Base-by-base conservation (phyloP, 345 rosid species). In the Eucalyptus grandis region DNA sequence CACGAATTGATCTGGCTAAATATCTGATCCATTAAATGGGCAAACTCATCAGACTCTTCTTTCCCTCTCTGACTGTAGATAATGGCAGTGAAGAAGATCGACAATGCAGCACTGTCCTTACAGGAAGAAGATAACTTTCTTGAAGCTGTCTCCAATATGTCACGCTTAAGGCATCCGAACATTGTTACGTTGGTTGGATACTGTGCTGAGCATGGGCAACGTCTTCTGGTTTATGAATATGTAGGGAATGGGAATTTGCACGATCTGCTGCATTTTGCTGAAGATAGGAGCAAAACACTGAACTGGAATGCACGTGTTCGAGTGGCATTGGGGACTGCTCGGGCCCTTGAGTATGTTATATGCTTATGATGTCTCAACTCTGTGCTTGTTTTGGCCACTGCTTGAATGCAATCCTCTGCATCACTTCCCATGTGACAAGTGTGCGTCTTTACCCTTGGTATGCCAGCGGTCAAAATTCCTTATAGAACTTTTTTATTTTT, bases 281-380 rank as follows among this genome's bases (percentile, higher is more conserved):
- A 97, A 87, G 99, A 97, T 85, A 91, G 95, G 86, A 90, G 98
- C 93, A 94, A 94, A 91, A 89, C 88, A 5, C 91, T 98, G 67
- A 93, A 95, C 86, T 98, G 99, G 99, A 98, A 98, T 92, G 98
- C 96, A 17, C 99, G 99, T 86, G 99, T 97, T 90, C 93, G 99
- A 90, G 98, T 97, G n/a, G 99, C 99, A 26, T 98, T 98, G 86
- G 99, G 99, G 86, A 96, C 99, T 62, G 97, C 99, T 51, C 95
- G 99, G 88, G 99, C 99, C 91, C 93, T 98, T 92, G 99, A 97
- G 99, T 98, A 98, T 88, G 99, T 95, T 26, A 81, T 44, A 37
- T 65, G 81, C 83, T 83, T 65, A 30, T 24, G 86, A 90, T 40
- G 44, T 81, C 88, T 88, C 83, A 26, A 17, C 86, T 24, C 90